Conservation (phyloP, 139 green algal species). For the Desmodesmus armatus region DNA sequence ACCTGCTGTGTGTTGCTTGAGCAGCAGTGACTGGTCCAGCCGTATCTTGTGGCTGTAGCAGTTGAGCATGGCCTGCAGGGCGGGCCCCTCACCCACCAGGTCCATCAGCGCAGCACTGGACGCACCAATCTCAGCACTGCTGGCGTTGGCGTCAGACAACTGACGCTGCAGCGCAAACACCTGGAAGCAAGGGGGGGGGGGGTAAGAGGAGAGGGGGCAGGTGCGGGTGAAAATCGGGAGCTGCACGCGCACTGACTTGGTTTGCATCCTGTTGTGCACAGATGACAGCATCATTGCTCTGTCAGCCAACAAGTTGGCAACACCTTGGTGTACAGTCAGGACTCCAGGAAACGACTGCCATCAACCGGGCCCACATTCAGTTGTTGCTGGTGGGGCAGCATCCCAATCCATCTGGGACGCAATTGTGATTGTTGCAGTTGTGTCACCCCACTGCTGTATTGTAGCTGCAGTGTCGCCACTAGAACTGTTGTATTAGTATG, state of each 20-base stretch:
- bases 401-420: too few species aligned
- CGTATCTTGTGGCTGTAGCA: constrained; percentile 52
- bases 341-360: too few species aligned
- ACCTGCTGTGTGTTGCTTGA: constrained; percentile 54
- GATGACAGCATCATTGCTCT: too few species aligned
- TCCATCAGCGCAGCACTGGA: constrained; percentile 39
- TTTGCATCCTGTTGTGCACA: not conserved
- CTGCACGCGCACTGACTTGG: too few species aligned
- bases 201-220: not conserved
- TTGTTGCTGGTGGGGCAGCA: too few species aligned
- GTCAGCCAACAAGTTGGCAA: too few species aligned
- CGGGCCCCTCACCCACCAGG: constrained; percentile 46
- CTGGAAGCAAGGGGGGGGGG: not conserved
- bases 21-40: constrained; percentile 45
- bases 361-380: too few species aligned
- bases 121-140: constrained; percentile 35
- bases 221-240: not conserved
- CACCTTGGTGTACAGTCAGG: too few species aligned
- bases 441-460: too few species aligned
- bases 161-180: constrained; percentile 44
- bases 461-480: too few species aligned
- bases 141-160: constrained; percentile 47
- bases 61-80: constrained; percentile 47
- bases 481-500: too few species aligned
- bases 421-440: too few species aligned